A percentile compares a stretch with the other conserved stretches of the same genome.
These are phyloP conservation scores for Trichoderma pleuroti DNA, from an alignment of 2,329 filamentous ascomycete species.

Conservation along the genomic window DNA sequence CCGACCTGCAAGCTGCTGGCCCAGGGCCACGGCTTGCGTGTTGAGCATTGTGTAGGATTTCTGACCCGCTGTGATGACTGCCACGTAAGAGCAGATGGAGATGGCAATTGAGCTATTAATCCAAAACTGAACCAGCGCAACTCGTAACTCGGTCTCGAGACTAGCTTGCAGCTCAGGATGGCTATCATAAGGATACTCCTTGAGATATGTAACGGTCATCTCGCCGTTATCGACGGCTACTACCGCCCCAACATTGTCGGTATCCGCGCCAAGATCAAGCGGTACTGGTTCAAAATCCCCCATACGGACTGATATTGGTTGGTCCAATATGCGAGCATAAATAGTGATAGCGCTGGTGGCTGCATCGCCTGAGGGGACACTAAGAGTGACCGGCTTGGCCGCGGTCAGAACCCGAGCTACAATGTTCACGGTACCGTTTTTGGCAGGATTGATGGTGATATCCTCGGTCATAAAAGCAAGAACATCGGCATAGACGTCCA, in stretches of 20 bases:
- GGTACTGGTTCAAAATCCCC: neutral
- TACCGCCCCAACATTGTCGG: neutral
- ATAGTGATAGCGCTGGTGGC: neutral
- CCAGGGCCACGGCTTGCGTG: neutral
- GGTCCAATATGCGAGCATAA: neutral
- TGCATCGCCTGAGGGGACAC: neutral
- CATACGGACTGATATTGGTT: neutral
- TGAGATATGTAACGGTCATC: neutral
- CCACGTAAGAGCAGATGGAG: neutral
- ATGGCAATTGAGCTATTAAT: neutral
- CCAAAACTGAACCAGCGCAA: neutral
- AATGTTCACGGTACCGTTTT: neutral
- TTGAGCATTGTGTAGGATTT: neutral
- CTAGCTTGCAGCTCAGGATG: neutral
- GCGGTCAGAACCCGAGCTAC: neutral
- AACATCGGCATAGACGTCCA: neutral
- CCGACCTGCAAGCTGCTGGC: neutral
- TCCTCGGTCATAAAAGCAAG: neutral
- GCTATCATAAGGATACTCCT: neutral
- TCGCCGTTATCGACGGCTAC: neutral
- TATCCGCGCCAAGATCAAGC: neutral
- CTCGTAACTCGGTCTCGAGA: neutral
- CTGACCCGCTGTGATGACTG: neutral
- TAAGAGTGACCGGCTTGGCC: neutral
- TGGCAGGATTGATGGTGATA: neutral